phyloP scores from a whole-genome alignment of 106 monocot species.

The Dendrobium catenatum region DNA sequence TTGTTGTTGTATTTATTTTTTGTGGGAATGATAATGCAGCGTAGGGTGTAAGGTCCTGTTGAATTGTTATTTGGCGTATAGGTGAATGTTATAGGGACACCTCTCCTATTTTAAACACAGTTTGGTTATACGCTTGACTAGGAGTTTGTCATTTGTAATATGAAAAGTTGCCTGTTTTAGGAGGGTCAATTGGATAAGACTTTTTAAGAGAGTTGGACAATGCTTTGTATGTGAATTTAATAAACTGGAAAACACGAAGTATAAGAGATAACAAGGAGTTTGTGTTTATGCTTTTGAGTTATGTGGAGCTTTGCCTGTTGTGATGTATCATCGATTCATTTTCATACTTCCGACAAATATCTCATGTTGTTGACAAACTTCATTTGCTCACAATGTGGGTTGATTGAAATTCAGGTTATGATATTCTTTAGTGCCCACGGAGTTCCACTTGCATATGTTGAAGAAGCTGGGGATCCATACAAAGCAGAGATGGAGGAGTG shows the following conservation, averaged over 20 bases:
- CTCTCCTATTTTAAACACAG: background rate
- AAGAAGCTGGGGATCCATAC: constrained; percentile 97
- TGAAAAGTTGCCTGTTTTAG: background rate
- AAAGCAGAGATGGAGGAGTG: constrained; percentile 99
- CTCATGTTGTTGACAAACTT: background rate
- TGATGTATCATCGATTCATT: background rate
- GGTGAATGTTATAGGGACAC: background rate
- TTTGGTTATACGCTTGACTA: background rate
- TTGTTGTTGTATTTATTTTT: background rate
- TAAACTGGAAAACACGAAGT: background rate
- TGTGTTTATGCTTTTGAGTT: background rate
- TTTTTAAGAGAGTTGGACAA: background rate
- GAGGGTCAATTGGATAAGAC: background rate
- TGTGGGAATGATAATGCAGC: background rate
- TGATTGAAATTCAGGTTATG: constrained; percentile 47
- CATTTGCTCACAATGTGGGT: background rate
- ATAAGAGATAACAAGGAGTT: background rate
- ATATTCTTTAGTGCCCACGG: constrained; percentile 99
- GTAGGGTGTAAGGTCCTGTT: background rate
- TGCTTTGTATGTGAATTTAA: background rate
- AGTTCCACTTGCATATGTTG: constrained; percentile 92
- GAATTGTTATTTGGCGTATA: background rate
- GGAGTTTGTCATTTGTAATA: background rate
- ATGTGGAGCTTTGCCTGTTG: background rate
- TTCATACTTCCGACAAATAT: background rate